Evolutionary conservation across 495 filamentous ascomycete species (phyloP), one percentile per base, ranked within the genome.

Genomic region (Aspergillus nidulans): DNA sequence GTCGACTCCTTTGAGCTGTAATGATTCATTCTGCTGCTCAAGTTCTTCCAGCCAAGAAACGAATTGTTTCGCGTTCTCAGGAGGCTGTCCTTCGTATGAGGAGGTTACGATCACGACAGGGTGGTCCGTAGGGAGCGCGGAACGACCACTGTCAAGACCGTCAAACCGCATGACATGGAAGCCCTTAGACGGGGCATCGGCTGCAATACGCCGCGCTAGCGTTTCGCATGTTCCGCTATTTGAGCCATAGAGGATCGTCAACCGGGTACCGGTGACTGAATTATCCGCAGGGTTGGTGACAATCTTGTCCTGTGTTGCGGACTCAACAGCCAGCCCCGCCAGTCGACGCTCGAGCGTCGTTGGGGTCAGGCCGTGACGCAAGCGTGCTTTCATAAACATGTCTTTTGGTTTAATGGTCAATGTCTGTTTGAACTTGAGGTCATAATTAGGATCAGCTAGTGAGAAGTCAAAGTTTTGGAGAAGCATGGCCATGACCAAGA

Each of bases 351-450:
- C 81, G 5, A 90, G 72, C 6, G 77, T 70, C 0, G 79, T 81
- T 2, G 83, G 74, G 13, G 84, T 79, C 26, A 85, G 61, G 0
- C 82, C 80, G 23, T 82, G 65, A 8, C 88, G 75, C 0, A 88
- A 67, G 1, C 67, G 77, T 7, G 86, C 88, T 21, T 76, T 81
- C 74, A 94, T 89, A 45, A 77, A 77, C 65, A 91, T 86, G 42
- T 80, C 82, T 50, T 85, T 83, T 0, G 89, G 89, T 65, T 92
- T 94, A 65, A 88, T 80, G 0, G 88, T 91, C 9, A 91, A 71
- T 0, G 86, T 89, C 64, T 87, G 80, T 64, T 86, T 87, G 59
- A 88, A 69, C 53, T 76, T 75, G 7, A 87, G 58, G 34, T 72
- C 63, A 56, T 88, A 88, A 23, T 57, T 66, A 3, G 76, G 74